Percentiles rank a stretch among this genome's conserved stretches.
phyloP scores from a whole-genome alignment of 805 yeast genomes.

The Komagataella pastoris region DNA sequence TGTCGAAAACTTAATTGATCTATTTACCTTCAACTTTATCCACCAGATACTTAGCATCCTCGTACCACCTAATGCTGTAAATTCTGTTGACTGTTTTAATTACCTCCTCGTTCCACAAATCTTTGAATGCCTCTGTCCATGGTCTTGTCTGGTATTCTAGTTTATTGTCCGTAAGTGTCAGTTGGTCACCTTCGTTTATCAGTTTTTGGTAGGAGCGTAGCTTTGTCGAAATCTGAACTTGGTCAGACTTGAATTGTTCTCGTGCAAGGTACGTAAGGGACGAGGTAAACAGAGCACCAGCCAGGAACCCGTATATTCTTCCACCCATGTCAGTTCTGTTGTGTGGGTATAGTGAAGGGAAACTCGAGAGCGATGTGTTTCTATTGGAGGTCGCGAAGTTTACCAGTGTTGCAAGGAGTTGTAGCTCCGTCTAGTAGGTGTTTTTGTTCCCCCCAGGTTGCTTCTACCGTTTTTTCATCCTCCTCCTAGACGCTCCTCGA shows the following conservation, averaged over 20 bases:
- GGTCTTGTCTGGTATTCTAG: slow-evolving; percentile 31
- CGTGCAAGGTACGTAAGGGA: slow-evolving; percentile 51
- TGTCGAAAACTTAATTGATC: background rate
- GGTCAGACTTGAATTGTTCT: slow-evolving; percentile 35
- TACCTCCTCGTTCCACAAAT: slow-evolving; percentile 70
- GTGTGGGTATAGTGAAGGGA: background rate
- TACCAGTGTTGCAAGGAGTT: no score
- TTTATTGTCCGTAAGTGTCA: slow-evolving; percentile 31
- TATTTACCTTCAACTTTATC: slow-evolving; percentile 11
- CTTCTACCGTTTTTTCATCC: no score
- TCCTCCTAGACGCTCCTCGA: background rate
- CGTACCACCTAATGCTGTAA: slow-evolving; percentile 38
- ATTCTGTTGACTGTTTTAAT: slow-evolving; percentile 50
- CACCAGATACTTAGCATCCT: slow-evolving; percentile 22
- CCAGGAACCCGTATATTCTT: slow-evolving; percentile 40
- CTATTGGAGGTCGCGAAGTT: background rate
- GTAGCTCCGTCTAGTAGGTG: background rate
- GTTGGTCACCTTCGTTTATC: slow-evolving; percentile 39
- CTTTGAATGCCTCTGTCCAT: slow-evolving; percentile 50
- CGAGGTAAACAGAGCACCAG: slow-evolving; percentile 44
- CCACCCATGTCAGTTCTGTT: slow-evolving; percentile 20
- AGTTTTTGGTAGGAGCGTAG: slow-evolving; percentile 34
- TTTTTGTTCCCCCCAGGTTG: no score
- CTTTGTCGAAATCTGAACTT: slow-evolving; percentile 28
- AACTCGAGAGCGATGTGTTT: background rate